A percentile compares a stretch with the other conserved stretches of the same genome.
phyloP scores from a whole-genome alignment of 345 rosid genomes.

The Geranium brycei region DNA sequence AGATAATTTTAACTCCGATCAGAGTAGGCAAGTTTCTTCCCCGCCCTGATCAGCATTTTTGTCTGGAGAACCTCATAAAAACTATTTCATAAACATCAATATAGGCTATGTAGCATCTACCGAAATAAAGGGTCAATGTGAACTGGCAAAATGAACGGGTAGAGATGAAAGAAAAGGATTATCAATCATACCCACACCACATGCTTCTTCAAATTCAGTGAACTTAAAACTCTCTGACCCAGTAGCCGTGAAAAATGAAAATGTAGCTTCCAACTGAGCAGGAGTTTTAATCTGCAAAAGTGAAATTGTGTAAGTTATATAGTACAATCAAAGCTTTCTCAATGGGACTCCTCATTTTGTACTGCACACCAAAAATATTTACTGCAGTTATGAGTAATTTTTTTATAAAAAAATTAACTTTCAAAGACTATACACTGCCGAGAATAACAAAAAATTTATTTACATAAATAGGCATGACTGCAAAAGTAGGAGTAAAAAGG shows the following conservation, averaged over 20 bases:
- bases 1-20: too few relatives aligned
- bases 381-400: not conserved
- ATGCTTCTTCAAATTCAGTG: constrained; percentile 73
- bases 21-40: too few relatives aligned
- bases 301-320: constrained; percentile 1
- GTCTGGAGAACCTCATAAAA: too few relatives aligned
- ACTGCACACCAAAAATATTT: not conserved
- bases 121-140: too few relatives aligned
- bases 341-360: not conserved
- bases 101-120: too few relatives aligned
- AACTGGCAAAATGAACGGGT: too few relatives aligned
- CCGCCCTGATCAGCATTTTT: too few relatives aligned
- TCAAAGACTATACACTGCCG: too few relatives aligned
- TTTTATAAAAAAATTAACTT: not conserved
- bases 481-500: not conserved
- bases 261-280: constrained; percentile 80
- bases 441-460: too few relatives aligned
- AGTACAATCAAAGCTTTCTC: not conserved
- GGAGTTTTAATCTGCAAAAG: constrained; percentile 62
- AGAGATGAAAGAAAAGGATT: not conserved
- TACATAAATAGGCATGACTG: not conserved
- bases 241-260: constrained; percentile 37
- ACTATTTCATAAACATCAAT: too few relatives aligned
- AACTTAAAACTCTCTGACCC: constrained; percentile 48
- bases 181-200: constrained; percentile 66